A percentile compares a stretch with the other conserved stretches of the same genome.
Evolutionary conservation across 2,329 filamentous ascomycete genomes (phyloP).

Genomic region (Dactylonectria macrodidyma): DNA sequence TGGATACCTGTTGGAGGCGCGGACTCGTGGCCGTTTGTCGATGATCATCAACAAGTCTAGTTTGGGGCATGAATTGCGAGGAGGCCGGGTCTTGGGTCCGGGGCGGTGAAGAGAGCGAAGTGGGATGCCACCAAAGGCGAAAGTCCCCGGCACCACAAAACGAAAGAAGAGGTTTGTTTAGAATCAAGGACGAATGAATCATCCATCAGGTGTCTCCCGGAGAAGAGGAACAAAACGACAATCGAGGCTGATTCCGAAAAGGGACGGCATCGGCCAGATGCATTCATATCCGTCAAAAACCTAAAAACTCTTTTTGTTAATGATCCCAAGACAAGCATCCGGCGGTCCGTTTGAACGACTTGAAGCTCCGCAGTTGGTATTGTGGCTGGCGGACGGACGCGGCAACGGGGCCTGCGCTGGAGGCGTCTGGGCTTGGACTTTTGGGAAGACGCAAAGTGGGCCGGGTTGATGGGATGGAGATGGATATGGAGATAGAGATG

Average conservation of each 20-base stretch:
- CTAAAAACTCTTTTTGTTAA: neutral
- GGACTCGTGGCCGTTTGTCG: neutral
- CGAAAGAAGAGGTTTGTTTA: neutral
- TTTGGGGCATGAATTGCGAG: slow-evolving; percentile 20
- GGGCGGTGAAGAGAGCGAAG: slow-evolving; percentile 23
- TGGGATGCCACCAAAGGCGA: slow-evolving; percentile 15
- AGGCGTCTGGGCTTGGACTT: slow-evolving; percentile 12
- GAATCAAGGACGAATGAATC: neutral
- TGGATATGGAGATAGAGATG: neutral
- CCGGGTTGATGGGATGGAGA: slow-evolving; percentile 15
- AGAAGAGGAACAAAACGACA: neutral
- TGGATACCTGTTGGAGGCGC: slow-evolving; percentile 13
- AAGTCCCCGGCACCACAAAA: neutral
- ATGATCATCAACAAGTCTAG: slow-evolving; percentile 14
- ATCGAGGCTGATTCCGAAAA: neutral
- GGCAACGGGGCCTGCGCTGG: slow-evolving; percentile 18
- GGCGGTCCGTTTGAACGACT: neutral
- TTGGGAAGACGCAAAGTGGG: slow-evolving; percentile 17
- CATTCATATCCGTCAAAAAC: neutral
- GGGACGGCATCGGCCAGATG: neutral
- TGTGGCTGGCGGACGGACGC: slow-evolving; percentile 20
- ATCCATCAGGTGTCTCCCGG: no score
- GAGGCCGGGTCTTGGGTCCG: slow-evolving; percentile 3
- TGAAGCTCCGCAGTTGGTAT: neutral
- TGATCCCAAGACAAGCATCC: neutral